Base-by-base conservation (phyloP, 495 filamentous ascomycete genomes). In the Haplographium delicatum region DNA sequence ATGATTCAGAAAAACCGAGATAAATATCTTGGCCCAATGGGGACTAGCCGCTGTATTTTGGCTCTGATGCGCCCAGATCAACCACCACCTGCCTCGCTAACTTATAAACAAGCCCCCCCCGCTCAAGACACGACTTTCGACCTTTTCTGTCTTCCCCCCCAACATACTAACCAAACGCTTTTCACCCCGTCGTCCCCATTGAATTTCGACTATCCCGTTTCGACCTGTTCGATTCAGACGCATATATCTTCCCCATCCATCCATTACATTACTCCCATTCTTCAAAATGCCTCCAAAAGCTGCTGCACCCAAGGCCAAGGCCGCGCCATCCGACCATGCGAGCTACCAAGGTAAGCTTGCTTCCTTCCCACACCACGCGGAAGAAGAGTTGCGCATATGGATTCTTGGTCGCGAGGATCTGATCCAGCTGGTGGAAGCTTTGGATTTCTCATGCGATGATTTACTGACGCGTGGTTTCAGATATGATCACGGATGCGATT, bases 401-500 rank as follows among this genome's bases (percentile, higher is more conserved):
- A 9, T 34, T 56, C 44, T 31, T 18, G 52, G 31, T 59, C 57
- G 57, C 56, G 47, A 13, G 31, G 9, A 19, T 25, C 27, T 34
- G 18, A 33, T 44, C 28, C 58, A 54, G 42, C 42, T 57, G 11
- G 8, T 31, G 25, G 24, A 35, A 31, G 27, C 34, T 50, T 42
- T 43, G 9, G 19, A 38, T 50, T 60, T 31, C 38, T 11, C 4
- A 31, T 23, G 19, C 9, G 26, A 19, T 6, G 8, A n/a, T 35
- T 31, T 24, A 40, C 44, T 61, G 40, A 70, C 70, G 70, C 76
- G 47, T 51, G 73, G 73, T 72, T 42, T 5, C n/a, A 58, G 59
- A 55, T 31, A 80, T 85, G 81, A 82, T 85, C 68, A 81, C 78
- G 67, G 80, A 83, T 69, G 81, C 81, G 46, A 83, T 85, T 62